Evolutionary conservation across 352 stramenopile genomes (phyloP).

Genomic region (Thalassiosira sp.): DNA sequence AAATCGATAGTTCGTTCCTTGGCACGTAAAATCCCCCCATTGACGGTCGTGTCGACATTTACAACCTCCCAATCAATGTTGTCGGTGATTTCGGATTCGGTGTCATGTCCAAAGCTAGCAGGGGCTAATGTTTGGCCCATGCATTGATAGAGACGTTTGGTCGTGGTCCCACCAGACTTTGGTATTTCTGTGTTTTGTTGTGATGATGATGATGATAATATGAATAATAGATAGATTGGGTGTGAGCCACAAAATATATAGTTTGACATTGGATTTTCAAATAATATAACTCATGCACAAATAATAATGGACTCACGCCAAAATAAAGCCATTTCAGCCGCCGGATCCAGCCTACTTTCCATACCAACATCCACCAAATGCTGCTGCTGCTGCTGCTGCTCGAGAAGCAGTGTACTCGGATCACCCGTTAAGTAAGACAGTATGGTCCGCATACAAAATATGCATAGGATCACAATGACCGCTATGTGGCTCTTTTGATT

Average conservation of each 20-base stretch:
- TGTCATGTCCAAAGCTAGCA: neutral
- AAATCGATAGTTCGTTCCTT: constrained; percentile 49
- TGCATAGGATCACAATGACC: no score
- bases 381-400: no score
- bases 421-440: no score
- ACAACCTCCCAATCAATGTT: constrained; percentile 35
- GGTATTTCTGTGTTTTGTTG: constrained; percentile 44
- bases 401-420: no score
- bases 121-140: constrained; percentile 34
- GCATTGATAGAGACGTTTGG: constrained; percentile 53
- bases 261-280: neutral
- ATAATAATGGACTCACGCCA: constrained; percentile 33
- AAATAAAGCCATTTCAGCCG: constrained; percentile 29
- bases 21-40: constrained; percentile 45
- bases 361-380: constrained; percentile 31
- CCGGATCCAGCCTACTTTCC: constrained; percentile 20
- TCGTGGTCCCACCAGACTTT: constrained; percentile 38
- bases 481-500: no score
- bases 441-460: no score
- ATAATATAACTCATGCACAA: neutral
- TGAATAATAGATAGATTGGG: neutral
- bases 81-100: constrained; percentile 8
- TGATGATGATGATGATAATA: no score
- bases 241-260: neutral
- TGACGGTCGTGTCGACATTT: constrained; percentile 58